Evolutionary conservation across 2,329 filamentous ascomycete species (phyloP).

Genomic region (Phialemoniopsis sp.): DNA sequence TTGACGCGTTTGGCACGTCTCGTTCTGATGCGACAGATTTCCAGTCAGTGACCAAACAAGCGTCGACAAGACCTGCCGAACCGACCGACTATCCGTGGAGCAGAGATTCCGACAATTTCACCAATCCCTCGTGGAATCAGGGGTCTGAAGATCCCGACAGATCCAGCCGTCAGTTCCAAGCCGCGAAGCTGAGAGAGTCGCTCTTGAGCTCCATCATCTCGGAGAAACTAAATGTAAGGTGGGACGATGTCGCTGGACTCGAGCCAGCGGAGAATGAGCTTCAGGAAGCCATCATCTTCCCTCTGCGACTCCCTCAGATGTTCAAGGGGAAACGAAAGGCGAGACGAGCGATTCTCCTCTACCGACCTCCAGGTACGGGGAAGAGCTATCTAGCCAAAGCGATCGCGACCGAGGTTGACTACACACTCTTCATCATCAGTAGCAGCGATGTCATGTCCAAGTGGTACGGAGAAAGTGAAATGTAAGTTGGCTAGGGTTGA

Average conservation of each 20-base stretch:
- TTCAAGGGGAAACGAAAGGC: conserved; percentile 8
- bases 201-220: conserved; percentile 9
- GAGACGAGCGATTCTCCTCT: conserved; percentile 35
- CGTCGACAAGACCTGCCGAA: too few species aligned
- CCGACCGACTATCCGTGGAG: too few species aligned
- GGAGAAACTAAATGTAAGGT: conserved; percentile 11
- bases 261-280: conserved; percentile 12
- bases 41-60: too few species aligned
- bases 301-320: conserved; percentile 14
- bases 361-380: conserved; percentile 53
- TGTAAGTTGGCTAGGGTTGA: too few species aligned
- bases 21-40: too few species aligned
- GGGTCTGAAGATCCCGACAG: background rate
- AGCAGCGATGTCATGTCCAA: conserved; percentile 6
- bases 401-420: conserved; percentile 52
- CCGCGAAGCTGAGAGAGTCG: conserved; percentile 2
- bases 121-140: too few species aligned
- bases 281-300: conserved; percentile 13
- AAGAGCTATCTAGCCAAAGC: conserved; percentile 54
- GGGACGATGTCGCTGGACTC: conserved; percentile 13
- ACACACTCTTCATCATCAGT: conserved; percentile 36
- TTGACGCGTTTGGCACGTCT: too few species aligned
- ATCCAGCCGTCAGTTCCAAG: conserved; percentile 2
- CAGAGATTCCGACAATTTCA: too few species aligned
- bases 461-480: conserved; percentile 7